phyloP scores from a whole-genome alignment of 2,329 filamentous ascomycete genomes.

The Penicillium crustosum region DNA sequence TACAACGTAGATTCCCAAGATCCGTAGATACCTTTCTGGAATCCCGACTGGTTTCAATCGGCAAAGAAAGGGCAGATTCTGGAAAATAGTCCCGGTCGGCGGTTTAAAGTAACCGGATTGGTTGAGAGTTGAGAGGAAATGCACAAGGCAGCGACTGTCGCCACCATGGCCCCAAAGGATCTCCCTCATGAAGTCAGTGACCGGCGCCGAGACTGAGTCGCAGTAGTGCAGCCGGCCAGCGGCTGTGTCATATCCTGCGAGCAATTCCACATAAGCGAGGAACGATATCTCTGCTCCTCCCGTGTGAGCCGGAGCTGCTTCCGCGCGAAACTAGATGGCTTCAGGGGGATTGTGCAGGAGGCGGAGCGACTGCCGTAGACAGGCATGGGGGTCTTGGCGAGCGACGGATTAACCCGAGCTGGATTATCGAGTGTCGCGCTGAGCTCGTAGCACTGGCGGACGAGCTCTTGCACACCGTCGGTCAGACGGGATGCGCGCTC shows the following conservation, averaged over 20 bases:
- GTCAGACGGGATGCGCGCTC: constrained; percentile 40
- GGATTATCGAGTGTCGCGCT: constrained; percentile 28
- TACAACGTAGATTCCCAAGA: neutral
- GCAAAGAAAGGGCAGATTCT: neutral
- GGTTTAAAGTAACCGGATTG: neutral
- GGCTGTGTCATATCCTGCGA: constrained; percentile 23
- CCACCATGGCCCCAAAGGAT: neutral
- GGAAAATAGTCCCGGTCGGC: neutral
- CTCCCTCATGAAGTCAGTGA: constrained; percentile 25
- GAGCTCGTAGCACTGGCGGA: constrained; percentile 42
- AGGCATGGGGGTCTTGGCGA: constrained; percentile 17
- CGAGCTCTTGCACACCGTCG: constrained; percentile 41
- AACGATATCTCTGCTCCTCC: constrained; percentile 37
- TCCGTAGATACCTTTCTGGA: neutral
- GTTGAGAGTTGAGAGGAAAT: neutral
- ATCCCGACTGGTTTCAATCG: neutral
- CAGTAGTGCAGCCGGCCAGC: constrained; percentile 13
- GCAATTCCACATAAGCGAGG: constrained; percentile 28
- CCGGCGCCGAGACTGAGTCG: constrained; percentile 25
- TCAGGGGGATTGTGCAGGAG: constrained; percentile 28
- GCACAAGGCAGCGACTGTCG: constrained; percentile 1
- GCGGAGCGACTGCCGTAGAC: constrained; percentile 23
- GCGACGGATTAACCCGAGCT: constrained; percentile 17
- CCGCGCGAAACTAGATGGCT: constrained; percentile 33
- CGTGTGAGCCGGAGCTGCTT: constrained; percentile 33